Evolutionary conservation across 1,284 basidiomycete species (phyloP).

Genomic region (Meripilus lineatus): DNA sequence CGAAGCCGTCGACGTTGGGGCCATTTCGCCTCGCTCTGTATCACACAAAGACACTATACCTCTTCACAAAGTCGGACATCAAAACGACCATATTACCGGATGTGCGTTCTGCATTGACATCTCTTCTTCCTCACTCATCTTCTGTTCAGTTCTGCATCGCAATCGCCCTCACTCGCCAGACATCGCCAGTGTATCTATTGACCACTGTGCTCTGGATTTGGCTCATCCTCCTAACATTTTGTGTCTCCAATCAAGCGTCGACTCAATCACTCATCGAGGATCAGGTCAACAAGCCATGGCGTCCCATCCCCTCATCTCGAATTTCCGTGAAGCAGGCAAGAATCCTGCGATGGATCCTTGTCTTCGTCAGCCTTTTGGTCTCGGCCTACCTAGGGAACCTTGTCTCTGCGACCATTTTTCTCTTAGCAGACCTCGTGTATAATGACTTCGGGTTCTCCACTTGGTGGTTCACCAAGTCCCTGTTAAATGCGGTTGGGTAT

Average conservation of each 20-base stretch:
- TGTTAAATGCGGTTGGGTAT: constrained; percentile 30
- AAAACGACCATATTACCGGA: constrained; percentile 35
- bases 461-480: constrained; percentile 29
- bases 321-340: constrained; percentile 30
- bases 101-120: constrained; percentile 21
- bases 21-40: no score
- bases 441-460: no score
- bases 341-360: constrained; percentile 31
- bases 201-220: constrained; percentile 37
- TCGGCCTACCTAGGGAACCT: no score
- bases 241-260: constrained; percentile 40
- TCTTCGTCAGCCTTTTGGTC: constrained; percentile 28
- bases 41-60: constrained; percentile 19
- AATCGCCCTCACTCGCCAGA: no score
- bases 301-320: no score
- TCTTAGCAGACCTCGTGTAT: no score
- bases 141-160: no score
- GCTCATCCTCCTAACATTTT: constrained; percentile 37
- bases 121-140: no score
- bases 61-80: constrained; percentile 40
- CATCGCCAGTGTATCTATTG: no score
- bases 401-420: no score
- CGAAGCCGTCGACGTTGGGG: no score
- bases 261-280: constrained; percentile 37
- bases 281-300: constrained; percentile 35